A percentile compares a stretch with the other conserved stretches of the same genome.
Conservation (phyloP, 2,329 filamentous ascomycete species). For the Colletotrichum brevisporum region DNA sequence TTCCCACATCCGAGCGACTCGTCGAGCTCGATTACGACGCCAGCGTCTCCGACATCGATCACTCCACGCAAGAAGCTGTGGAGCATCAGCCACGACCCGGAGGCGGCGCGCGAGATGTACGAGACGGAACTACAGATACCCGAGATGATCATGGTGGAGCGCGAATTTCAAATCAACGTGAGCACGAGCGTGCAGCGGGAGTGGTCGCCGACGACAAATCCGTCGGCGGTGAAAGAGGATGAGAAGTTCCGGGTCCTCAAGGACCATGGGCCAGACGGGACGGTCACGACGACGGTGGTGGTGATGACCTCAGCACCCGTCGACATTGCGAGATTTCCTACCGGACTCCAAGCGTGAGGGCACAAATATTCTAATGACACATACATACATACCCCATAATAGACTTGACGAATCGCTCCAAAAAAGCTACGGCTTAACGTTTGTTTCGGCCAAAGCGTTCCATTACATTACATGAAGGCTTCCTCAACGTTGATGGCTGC, state of each 20-base stretch:
- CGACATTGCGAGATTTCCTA: conserved; percentile 21
- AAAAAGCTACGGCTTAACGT: no score
- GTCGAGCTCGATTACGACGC: not conserved
- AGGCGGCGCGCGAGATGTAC: not conserved
- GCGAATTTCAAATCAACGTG: conserved; percentile 21
- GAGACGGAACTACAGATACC: not conserved
- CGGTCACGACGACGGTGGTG: conserved; percentile 29
- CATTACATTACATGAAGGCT: no score
- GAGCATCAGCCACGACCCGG: conserved; percentile 1
- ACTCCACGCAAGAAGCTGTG: conserved; percentile 3
- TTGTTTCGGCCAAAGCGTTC: no score
- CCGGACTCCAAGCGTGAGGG: no score
- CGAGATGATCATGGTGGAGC: conserved; percentile 33
- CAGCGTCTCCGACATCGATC: not conserved
- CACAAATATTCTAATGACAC: not conserved
- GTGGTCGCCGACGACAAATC: not conserved
- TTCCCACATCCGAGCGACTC: conserved; percentile 20
- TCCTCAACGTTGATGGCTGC: not conserved
- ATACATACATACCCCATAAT: not conserved
- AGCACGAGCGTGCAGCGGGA: not conserved
- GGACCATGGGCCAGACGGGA: conserved; percentile 20
- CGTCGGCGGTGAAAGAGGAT: not conserved
- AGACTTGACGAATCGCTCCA: no score
- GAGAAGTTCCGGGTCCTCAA: conserved; percentile 30
- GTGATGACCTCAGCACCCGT: conserved; percentile 25